Evolutionary conservation across 768 basidiomycete genomes (phyloP).

Genomic region (Mycena rebaudengoi): DNA sequence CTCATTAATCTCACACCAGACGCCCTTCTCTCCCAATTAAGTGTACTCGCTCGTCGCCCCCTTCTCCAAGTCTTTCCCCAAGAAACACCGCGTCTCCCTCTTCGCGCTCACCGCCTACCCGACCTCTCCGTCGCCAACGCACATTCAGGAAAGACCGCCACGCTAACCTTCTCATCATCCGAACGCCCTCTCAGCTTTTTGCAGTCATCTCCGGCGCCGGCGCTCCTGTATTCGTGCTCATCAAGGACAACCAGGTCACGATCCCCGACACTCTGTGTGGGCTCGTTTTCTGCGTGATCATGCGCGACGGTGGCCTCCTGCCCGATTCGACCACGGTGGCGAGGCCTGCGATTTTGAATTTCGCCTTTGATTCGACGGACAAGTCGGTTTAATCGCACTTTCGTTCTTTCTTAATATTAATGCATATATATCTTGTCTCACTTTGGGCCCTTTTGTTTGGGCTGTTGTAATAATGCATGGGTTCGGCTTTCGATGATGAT

Average conservation of each 20-base stretch:
- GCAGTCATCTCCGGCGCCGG: slow-evolving; percentile 59
- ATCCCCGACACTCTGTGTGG: slow-evolving; percentile 57
- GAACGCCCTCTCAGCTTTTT: slow-evolving; percentile 37
- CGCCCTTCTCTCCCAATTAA: slow-evolving; percentile 50
- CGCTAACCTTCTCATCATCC: slow-evolving; percentile 33
- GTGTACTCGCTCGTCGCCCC: slow-evolving; percentile 48
- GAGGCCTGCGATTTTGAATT: slow-evolving; percentile 59
- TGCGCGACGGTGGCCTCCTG: slow-evolving; percentile 45
- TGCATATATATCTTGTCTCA: neutral
- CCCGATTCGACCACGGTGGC: slow-evolving; percentile 62
- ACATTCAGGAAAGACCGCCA: slow-evolving; percentile 34
- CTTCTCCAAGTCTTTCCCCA: slow-evolving; percentile 64
- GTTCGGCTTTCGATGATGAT: no score
- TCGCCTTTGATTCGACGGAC: slow-evolving; percentile 43
- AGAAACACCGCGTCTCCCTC: slow-evolving; percentile 54
- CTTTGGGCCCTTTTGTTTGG: neutral
- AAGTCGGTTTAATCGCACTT: slow-evolving; percentile 8
- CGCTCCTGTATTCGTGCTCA: slow-evolving; percentile 47
- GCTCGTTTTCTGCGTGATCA: slow-evolving; percentile 61
- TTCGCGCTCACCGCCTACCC: slow-evolving; percentile 58
- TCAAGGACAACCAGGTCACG: slow-evolving; percentile 42
- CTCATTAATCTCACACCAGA: no score
- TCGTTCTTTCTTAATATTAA: neutral
- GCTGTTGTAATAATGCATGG: no score
- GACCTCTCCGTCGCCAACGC: slow-evolving; percentile 40